Base-by-base conservation (phyloP, 352 stramenopile species). In the Plasmopara viticola region DNA sequence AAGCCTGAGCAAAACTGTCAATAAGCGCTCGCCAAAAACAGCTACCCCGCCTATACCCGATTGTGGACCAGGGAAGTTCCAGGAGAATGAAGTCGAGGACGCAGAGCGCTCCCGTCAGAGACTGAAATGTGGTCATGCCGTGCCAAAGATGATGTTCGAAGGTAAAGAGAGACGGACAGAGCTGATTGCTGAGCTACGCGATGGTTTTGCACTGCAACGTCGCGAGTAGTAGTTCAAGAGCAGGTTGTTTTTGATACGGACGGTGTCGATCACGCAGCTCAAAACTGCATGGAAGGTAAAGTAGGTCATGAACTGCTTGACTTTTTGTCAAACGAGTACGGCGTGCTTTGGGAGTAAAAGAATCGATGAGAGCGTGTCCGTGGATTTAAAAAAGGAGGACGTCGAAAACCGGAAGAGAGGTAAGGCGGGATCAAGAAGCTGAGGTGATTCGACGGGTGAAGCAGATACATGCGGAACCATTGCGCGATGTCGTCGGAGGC, bases 141-240 rank as follows among this genome's bases (percentile, higher is more conserved):
- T 97, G 15, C 90, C 97, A 68, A 97, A 96, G 53, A 93, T 91
- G 66, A 97, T 97, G 88, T 95, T 94, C 51, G 87, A 97, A 41
- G 90, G 84, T 64, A 95, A 95, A 40, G 72, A 90, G 48, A 82
- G 87, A 6, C 74, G 89, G 6, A 53, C 81, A n/a, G n/a, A n/a
- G n/a, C n/a, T n/a, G n/a, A n/a, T n/a, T n/a, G n/a, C n/a, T n/a
- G n/a, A n/a, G n/a, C 2, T 87, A 95, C 65, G 71, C 96, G 20
- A 95, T 97, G 49, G 67, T 51, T 33, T 57, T 41, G 15, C 50
- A 40, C 8, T 48, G 15, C 55, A 63, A 30, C 51, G 47, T 28
- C 50, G 44, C 13, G 31, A 62, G n/a, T 60, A 60, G 12, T 58
- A 7, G 40, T 62, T 25, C 40, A 64, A 17, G 1, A 53, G 8